Conservation (phyloP, 1,139 yeast species). For the Scheffersomyces cryptocercus region DNA sequence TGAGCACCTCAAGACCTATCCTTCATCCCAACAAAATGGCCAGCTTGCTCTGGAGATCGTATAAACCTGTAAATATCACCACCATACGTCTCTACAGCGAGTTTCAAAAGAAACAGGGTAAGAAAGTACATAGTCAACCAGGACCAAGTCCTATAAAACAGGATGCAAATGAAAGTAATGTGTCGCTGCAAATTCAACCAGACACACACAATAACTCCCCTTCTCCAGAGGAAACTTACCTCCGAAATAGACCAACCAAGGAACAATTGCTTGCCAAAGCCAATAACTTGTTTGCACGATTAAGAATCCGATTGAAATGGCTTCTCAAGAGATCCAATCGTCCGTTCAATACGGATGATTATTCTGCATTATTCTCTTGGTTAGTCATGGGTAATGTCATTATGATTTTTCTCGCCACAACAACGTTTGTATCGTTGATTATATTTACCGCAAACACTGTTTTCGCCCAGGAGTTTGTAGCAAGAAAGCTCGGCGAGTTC, state of each 20-base stretch:
- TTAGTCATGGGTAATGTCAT: slow-evolving; percentile 81
- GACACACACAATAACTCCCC: no score
- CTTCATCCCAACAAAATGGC: no score
- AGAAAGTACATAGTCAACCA: no score
- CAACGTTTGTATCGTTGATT: slow-evolving; percentile 80
- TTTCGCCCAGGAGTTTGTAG: slow-evolving; percentile 87
- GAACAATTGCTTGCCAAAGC: slow-evolving; percentile 59
- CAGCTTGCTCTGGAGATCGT: no score
- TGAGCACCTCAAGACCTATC: no score
- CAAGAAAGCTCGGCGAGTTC: slow-evolving; percentile 75
- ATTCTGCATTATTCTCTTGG: slow-evolving; percentile 90
- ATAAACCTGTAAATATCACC: no score
- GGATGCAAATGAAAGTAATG: no score
- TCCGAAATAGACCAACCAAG: slow-evolving; percentile 23
- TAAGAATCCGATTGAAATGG: slow-evolving; percentile 69
- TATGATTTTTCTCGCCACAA: slow-evolving; percentile 79
- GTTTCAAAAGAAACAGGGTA: no score
- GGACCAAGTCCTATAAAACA: no score
- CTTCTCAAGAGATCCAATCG: slow-evolving; percentile 51
- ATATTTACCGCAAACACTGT: slow-evolving; percentile 83
- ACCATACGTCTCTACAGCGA: no score
- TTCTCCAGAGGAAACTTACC: no score
- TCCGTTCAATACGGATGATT: slow-evolving; percentile 86
- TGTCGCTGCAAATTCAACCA: no score
- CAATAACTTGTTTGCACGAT: slow-evolving; percentile 47